These are phyloP conservation scores for Yamadazyma epiphylla DNA, from an alignment of 1,139 yeast genomes.

Conservation along the genomic window DNA sequence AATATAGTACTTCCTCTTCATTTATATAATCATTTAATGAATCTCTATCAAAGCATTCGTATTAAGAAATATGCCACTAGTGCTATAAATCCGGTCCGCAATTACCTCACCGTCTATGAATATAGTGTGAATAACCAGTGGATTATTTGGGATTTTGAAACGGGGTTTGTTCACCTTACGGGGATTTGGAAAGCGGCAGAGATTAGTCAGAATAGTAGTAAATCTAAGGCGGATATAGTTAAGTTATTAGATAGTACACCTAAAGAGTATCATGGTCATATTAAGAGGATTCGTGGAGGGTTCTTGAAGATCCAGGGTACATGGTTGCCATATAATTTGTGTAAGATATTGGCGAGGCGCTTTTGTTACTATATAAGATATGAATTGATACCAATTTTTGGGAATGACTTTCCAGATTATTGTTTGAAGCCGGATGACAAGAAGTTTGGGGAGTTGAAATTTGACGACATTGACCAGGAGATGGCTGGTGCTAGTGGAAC, in stretches of 20 bases:
- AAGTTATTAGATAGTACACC: constrained; percentile 73
- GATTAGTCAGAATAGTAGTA: constrained; percentile 43
- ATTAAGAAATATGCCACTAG: constrained; percentile 71
- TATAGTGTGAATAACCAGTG: constrained; percentile 61
- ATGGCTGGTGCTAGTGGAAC: constrained; percentile 19
- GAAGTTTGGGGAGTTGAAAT: constrained; percentile 64
- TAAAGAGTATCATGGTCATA: constrained; percentile 55
- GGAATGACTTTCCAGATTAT: constrained; percentile 62
- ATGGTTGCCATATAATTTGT: constrained; percentile 78
- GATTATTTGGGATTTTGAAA: constrained; percentile 85
- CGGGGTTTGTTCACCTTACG: constrained; percentile 87
- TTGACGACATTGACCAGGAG: constrained; percentile 22
- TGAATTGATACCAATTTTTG: constrained; percentile 78
- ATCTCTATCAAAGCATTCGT: constrained; percentile 34
- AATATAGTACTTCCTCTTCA: constrained; percentile 6
- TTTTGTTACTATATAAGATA: constrained; percentile 78
- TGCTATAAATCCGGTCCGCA: constrained; percentile 54
- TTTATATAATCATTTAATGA: constrained; percentile 5
- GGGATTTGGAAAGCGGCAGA: constrained; percentile 86
- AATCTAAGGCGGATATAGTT: constrained; percentile 71
- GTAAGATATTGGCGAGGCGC: constrained; percentile 63
- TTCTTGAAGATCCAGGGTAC: constrained; percentile 92
- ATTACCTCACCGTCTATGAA: constrained; percentile 70
- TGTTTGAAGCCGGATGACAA: constrained; percentile 64
- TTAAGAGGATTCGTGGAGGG: constrained; percentile 85